These are phyloP conservation scores for Aschersonia sp. DNA, from an alignment of 2,329 filamentous ascomycete species.

Conservation along the genomic window DNA sequence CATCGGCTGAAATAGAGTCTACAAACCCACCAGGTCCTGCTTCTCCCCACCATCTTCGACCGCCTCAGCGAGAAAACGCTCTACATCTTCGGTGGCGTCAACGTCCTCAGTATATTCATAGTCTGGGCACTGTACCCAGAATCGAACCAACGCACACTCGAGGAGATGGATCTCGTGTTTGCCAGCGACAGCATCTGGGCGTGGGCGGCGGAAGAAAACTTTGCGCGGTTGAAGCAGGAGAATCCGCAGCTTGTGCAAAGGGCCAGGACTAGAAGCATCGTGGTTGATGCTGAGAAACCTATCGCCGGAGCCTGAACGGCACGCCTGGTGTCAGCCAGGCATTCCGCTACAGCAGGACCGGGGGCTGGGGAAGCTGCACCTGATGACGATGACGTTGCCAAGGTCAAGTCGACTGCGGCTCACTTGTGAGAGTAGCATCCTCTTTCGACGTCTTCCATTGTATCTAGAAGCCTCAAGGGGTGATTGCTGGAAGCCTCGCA, in stretches of 20 bases:
- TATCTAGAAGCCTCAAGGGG: too few relatives aligned
- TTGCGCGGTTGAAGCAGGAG: conserved; percentile 45
- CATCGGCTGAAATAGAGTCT: too few relatives aligned
- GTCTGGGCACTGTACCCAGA: conserved; percentile 64
- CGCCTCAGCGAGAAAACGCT: conserved; percentile 55
- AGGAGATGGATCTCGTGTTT: conserved; percentile 64
- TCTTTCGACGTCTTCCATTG: too few relatives aligned
- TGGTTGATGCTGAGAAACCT: conserved; percentile 4
- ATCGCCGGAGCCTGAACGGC: not conserved
- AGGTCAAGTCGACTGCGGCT: too few relatives aligned
- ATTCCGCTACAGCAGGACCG: too few relatives aligned
- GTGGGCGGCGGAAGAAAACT: conserved; percentile 56
- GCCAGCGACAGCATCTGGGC: conserved; percentile 51
- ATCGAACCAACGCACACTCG: conserved; percentile 57
- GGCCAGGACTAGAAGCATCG: conserved; percentile 3
- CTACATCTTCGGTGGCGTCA: conserved; percentile 58
- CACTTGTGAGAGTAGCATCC: too few relatives aligned
- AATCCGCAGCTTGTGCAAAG: conserved; percentile 29
- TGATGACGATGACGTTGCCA: too few relatives aligned
- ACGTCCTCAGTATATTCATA: conserved; percentile 50
- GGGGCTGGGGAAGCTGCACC: too few relatives aligned
- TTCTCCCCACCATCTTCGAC: conserved; percentile 46
- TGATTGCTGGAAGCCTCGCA: too few relatives aligned
- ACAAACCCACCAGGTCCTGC: conserved; percentile 17
- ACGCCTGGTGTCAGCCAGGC: too few relatives aligned